A percentile compares a stretch with the other conserved stretches of the same genome.
These are phyloP conservation scores for Cucurbita argyrosperma DNA, from an alignment of 306 rosid genomes.

Conservation along the genomic window DNA sequence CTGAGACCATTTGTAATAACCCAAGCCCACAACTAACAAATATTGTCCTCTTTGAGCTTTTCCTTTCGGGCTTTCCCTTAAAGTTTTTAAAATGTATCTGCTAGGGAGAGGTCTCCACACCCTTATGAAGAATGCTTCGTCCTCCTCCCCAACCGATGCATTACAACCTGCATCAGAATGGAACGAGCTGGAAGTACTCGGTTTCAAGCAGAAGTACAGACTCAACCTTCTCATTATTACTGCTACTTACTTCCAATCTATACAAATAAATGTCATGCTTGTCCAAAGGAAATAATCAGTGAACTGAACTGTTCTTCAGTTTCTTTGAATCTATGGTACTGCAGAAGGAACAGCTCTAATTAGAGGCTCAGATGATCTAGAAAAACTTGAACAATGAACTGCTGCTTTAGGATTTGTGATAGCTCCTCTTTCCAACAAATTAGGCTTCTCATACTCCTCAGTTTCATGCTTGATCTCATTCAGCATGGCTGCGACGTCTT, in stretches of 20 bases:
- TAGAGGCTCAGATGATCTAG: slow-evolving; percentile 72
- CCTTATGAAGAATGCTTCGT: too few relatives aligned
- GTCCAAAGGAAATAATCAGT: slow-evolving; percentile 11
- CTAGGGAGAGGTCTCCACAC: too few relatives aligned
- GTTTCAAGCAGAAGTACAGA: neutral
- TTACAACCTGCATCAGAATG: neutral
- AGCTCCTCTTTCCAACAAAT: slow-evolving; percentile 28
- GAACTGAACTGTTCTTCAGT: slow-evolving; percentile 9
- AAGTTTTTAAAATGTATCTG: too few relatives aligned
- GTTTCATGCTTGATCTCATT: slow-evolving; percentile 60
- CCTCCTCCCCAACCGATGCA: neutral
- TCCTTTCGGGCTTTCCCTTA: too few relatives aligned
- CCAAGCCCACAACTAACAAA: too few relatives aligned
- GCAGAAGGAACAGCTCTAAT: slow-evolving; percentile 42
- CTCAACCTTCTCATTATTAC: slow-evolving; percentile 6
- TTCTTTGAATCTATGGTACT: slow-evolving; percentile 19
- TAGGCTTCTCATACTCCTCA: slow-evolving; percentile 53
- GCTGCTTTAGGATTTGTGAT: slow-evolving; percentile 37
- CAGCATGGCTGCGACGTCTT: slow-evolving; percentile 81
- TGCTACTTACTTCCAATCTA: slow-evolving; percentile 23
- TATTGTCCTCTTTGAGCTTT: too few relatives aligned
- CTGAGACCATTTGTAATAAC: too few relatives aligned
- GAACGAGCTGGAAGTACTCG: neutral
- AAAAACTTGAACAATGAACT: slow-evolving; percentile 75
- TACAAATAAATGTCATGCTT: slow-evolving; percentile 25